Percentiles rank a stretch among this genome's conserved stretches.
Conservation (phyloP, 805 yeast species). For the Tanozyma kutaoensis region DNA sequence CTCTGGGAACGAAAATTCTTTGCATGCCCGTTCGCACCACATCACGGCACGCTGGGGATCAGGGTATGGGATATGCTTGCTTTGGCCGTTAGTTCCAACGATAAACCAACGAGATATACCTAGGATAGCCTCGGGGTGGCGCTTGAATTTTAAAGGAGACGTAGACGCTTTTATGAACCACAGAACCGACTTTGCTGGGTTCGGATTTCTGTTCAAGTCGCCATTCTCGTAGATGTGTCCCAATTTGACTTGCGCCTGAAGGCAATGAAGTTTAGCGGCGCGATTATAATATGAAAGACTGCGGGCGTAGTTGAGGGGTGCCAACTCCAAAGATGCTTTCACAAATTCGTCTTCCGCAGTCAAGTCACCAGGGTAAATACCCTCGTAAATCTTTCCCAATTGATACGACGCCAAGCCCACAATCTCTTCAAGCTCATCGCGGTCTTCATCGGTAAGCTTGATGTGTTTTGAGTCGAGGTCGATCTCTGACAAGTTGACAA, state of each 20-base stretch:
- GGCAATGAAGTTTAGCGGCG: constrained; percentile 25
- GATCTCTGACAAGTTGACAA: constrained; percentile 22
- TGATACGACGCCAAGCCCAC: constrained; percentile 28
- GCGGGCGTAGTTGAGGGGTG: constrained; percentile 30
- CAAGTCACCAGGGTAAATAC: constrained; percentile 30
- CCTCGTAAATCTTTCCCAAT: constrained; percentile 29
- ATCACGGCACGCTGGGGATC: constrained; percentile 22
- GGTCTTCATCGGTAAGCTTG: constrained; percentile 21
- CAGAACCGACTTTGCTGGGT: constrained; percentile 28
- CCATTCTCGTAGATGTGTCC: constrained; percentile 30
- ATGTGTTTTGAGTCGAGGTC: constrained; percentile 20
- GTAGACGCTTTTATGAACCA: constrained; percentile 30
- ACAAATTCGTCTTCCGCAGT: constrained; percentile 22
- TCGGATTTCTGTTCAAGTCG: constrained; percentile 24
- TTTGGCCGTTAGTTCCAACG: constrained; percentile 18
- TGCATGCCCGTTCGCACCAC: constrained; percentile 31
- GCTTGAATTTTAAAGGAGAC: constrained; percentile 22
- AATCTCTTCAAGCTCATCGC: constrained; percentile 26
- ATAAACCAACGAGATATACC: constrained; percentile 30
- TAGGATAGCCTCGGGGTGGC: constrained; percentile 32
- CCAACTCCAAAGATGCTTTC: constrained; percentile 16
- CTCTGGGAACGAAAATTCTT: constrained; percentile 23
- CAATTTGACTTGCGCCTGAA: constrained; percentile 26
- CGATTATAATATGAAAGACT: constrained; percentile 27
- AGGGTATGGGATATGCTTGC: constrained; percentile 22